Evolutionary conservation across 2,329 filamentous ascomycete genomes (phyloP).

Genomic region (Waltergamsia citrina): DNA sequence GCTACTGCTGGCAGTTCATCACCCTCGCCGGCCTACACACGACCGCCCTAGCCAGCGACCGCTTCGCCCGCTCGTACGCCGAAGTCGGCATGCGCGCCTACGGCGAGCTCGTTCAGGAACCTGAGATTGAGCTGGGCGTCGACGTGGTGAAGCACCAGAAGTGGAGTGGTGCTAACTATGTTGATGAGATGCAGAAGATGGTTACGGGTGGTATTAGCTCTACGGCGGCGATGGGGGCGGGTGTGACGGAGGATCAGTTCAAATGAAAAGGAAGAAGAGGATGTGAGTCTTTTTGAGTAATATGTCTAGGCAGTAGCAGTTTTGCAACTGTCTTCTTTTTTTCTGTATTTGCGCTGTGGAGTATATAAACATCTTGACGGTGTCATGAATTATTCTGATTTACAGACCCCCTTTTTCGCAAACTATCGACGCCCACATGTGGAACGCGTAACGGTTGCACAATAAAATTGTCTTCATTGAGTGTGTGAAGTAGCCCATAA

Average conservation of each 20-base stretch:
- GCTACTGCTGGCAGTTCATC: slow-evolving; percentile 99
- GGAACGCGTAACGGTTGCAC: no score
- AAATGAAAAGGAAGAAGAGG: slow-evolving; percentile 3
- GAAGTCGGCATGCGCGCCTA: slow-evolving; percentile 89
- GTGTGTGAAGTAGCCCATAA: no score
- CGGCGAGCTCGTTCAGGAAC: slow-evolving; percentile 94
- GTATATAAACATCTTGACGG: no score
- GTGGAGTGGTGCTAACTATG: slow-evolving; percentile 92
- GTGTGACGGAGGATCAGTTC: slow-evolving; percentile 97
- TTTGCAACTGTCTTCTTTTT: no score
- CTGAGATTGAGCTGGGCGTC: slow-evolving; percentile 82
- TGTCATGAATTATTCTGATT: no score
- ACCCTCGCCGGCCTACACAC: slow-evolving; percentile 96
- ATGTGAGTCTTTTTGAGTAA: not conserved
- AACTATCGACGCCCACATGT: no score
- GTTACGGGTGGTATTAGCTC: slow-evolving; percentile 85
- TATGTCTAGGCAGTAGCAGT: not conserved
- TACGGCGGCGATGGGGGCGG: slow-evolving; percentile 93
- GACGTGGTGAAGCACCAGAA: slow-evolving; percentile 99
- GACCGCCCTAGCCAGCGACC: slow-evolving; percentile 83
- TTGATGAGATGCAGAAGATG: slow-evolving; percentile 95
- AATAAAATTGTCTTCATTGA: no score
- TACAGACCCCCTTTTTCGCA: no score
- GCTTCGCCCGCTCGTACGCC: slow-evolving; percentile 76
- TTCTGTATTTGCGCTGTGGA: no score